phyloP scores from a whole-genome alignment of 768 basidiomycete species.

The Tricholoma bakamatsutake region DNA sequence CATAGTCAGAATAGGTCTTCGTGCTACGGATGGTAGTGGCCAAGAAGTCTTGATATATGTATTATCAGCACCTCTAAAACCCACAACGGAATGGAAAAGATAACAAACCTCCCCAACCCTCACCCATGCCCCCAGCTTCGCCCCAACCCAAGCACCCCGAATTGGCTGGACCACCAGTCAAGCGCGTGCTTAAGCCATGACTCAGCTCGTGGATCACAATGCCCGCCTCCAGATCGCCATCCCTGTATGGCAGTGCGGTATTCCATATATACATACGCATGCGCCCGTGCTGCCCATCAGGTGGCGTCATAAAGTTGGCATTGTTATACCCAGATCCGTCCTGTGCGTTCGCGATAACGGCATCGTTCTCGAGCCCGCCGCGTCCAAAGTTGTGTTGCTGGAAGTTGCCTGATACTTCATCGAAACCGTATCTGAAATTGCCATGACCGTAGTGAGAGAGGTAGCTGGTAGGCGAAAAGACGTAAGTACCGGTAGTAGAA shows the following conservation, averaged over 20 bases:
- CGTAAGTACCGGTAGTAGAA: slow-evolving; percentile 60
- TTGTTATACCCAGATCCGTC: slow-evolving; percentile 93
- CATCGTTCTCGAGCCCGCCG: slow-evolving; percentile 83
- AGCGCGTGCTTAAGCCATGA: slow-evolving; percentile 89
- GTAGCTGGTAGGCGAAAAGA: not conserved
- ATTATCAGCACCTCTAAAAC: not conserved
- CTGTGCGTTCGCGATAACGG: slow-evolving; percentile 91
- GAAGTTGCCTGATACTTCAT: slow-evolving; percentile 91
- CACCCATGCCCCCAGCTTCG: slow-evolving; percentile 95
- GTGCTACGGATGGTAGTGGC: slow-evolving; percentile 84
- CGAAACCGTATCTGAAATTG: slow-evolving; percentile 74
- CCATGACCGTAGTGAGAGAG: not conserved
- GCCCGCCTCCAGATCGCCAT: slow-evolving; percentile 94
- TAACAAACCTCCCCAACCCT: slow-evolving; percentile 81
- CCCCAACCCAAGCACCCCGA: slow-evolving; percentile 95
- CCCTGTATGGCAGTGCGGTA: slow-evolving; percentile 82
- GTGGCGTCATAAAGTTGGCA: slow-evolving; percentile 86
- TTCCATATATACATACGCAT: slow-evolving; percentile 99
- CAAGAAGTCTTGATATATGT: slow-evolving; percentile 52
- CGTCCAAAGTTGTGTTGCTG: slow-evolving; percentile 95
- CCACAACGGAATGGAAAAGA: not conserved
- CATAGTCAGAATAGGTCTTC: slow-evolving; percentile 65
- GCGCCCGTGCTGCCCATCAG: slow-evolving; percentile 80
- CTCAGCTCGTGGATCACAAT: slow-evolving; percentile 90
- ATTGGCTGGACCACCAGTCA: slow-evolving; percentile 91